A percentile compares a stretch with the other conserved stretches of the same genome.
These are phyloP conservation scores for Biscogniauxia marginata DNA, from an alignment of 2,329 filamentous ascomycete species.

Conservation along the genomic window DNA sequence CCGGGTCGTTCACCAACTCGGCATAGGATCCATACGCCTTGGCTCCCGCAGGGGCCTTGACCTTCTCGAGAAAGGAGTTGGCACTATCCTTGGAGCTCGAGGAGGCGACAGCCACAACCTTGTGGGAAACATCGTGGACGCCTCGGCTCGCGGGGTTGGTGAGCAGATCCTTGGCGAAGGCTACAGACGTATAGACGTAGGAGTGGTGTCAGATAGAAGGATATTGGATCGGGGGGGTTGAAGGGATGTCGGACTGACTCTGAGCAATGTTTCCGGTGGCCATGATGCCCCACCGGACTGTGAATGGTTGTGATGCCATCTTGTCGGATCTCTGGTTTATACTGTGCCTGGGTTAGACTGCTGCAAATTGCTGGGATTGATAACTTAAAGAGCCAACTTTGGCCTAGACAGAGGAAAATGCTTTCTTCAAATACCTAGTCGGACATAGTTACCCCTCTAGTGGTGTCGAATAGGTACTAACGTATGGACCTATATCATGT, in stretches of 20 bases:
- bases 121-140: conserved; percentile 72
- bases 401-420: too few species aligned
- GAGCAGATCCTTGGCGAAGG: conserved; percentile 76
- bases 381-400: too few species aligned
- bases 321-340: conserved; percentile 11
- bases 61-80: conserved; percentile 68
- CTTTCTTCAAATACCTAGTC: too few species aligned
- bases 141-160: conserved; percentile 68
- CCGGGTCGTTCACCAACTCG: conserved; percentile 73
- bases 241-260: conserved; percentile 39
- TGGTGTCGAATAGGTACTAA: too few species aligned
- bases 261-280: conserved; percentile 60
- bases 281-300: conserved; percentile 59
- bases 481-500: too few species aligned
- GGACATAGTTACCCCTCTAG: too few species aligned
- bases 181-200: conserved; percentile 32
- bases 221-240: neutral
- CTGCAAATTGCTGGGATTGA: too few species aligned
- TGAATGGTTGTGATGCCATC: conserved; percentile 46
- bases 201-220: neutral
- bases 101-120: conserved; percentile 76
- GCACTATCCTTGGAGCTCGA: conserved; percentile 71
- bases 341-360: too few species aligned
- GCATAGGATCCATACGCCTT: conserved; percentile 78
- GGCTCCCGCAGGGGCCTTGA: conserved; percentile 65